Percentiles rank a stretch among this genome's conserved stretches.
Evolutionary conservation across 208 protist species (phyloP).

Genomic region (Blastocrithidia nonstop): DNA sequence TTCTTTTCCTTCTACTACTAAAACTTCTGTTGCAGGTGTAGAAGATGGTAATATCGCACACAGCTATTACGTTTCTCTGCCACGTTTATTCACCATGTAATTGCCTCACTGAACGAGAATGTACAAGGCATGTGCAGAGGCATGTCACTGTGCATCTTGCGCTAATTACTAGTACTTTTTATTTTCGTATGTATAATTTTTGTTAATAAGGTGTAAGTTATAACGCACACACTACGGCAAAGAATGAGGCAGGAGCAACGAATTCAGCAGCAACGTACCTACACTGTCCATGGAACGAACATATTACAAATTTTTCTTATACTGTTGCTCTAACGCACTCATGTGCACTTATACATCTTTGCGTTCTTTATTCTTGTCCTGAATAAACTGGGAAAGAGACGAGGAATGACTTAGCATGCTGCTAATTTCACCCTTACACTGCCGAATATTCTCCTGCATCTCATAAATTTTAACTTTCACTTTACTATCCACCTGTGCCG

Average conservation of each 20-base stretch:
- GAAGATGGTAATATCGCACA: too few species aligned
- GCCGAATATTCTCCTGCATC: constrained; percentile 16
- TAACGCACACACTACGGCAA: constrained; percentile 8
- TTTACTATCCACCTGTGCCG: constrained; percentile 16
- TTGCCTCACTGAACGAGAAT: constrained; percentile 2
- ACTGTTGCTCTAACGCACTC: constrained; percentile 19
- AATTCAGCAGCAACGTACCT: constrained; percentile 35
- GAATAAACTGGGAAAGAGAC: constrained; percentile 14
- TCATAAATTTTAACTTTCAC: constrained; percentile 18
- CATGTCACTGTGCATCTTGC: neutral
- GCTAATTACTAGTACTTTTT: constrained; percentile 3
- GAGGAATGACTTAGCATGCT: constrained; percentile 17
- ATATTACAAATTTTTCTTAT: constrained; percentile 23
- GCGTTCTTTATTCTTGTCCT: constrained; percentile 16
- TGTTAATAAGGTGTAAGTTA: too few species aligned
- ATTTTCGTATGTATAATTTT: too few species aligned
- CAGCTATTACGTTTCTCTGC: constrained; percentile 7
- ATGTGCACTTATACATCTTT: constrained; percentile 13
- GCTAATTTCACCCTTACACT: constrained; percentile 15
- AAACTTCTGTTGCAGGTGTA: too few species aligned
- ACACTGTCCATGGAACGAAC: constrained; percentile 55
- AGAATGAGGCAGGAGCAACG: constrained; percentile 21
- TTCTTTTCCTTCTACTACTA: neutral
- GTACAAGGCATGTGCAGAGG: neutral
- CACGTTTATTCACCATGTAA: neutral